Evolutionary conservation across 2,329 filamentous ascomycete species (phyloP), one percentile per base, ranked within the genome.

Genomic region (Pseudomassariella vexata): DNA sequence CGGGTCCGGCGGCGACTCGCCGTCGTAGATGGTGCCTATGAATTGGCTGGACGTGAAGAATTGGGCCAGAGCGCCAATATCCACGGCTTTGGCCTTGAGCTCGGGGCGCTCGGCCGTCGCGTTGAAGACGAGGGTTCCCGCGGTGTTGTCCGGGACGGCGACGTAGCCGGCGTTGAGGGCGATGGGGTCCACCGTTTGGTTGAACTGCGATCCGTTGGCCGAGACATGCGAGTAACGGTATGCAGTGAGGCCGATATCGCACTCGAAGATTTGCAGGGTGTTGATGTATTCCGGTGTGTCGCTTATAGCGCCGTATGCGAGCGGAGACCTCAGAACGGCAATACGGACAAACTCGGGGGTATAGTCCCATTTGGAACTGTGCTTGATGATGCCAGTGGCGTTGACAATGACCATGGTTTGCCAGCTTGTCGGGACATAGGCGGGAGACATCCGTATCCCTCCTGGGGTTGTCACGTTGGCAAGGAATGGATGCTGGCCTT

Each of bases 201-300:
- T 15, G 5, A 22, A 16, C 20, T 23, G 20, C 3, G 22, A 17
- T 2, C 35, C 37, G 8, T 20, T 24, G 5, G 35, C 38, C 6
- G 28, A 24, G 5, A 45, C 17, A 25, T 35, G 24, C 3, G 35
- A 34, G 28, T 42, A 45, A 4, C 25, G 16, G 26, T 37, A 38
- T 6, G 34, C 34, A 2, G 30, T 38, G 5, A 42, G 31, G 5
- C 16, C 19, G 9, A 45, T 12, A 4, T 36, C 31, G 29, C 42
- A 45, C 16, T 45, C 40, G 28, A 35, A 14, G 9, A 45, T 24
- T 7, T 26, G 27, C 10, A 23, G n/a, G 9, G 9, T 19, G 18
- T 37, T 9, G n/a, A n/a, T n/a, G n/a, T n/a, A n/a, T n/a, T n/a
- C n/a, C n/a, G n/a, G n/a, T n/a, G n/a, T n/a, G n/a, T n/a, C n/a